phyloP scores from a whole-genome alignment of 139 green algal genomes.

The Ettlia oleoabundans region DNA sequence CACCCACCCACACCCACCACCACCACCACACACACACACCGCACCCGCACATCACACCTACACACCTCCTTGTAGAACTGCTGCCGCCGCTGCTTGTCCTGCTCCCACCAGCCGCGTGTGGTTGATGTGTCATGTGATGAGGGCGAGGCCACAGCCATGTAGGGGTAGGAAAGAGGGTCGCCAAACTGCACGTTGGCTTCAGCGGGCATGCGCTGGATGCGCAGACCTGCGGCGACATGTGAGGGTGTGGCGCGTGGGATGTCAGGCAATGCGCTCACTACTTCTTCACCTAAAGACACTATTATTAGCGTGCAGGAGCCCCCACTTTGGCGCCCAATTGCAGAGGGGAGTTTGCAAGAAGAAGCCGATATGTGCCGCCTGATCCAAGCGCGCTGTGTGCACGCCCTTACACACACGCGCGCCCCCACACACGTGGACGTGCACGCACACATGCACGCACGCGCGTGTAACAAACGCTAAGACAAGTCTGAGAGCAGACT shows the following conservation, averaged over 20 bases:
- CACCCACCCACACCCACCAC: neutral
- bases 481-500: no score
- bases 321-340: neutral
- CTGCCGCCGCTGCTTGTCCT: conserved; percentile 72
- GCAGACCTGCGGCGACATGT: conserved; percentile 59
- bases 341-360: neutral
- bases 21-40: neutral
- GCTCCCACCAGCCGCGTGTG: conserved; percentile 86
- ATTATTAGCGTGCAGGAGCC: no score
- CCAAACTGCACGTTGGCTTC: conserved; percentile 70
- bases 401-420: no score
- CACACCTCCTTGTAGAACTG: conserved; percentile 71
- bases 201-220: conserved; percentile 91
- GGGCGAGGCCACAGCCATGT: conserved; percentile 75
- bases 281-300: no score
- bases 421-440: no score
- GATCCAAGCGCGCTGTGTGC: no score
- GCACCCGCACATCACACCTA: neutral
- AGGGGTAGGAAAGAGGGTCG: conserved; percentile 72
- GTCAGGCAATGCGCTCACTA: no score
- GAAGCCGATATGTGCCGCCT: no score
- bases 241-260: neutral
- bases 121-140: conserved; percentile 96
- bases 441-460: no score
- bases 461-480: no score